Conservation (phyloP, 1,284 basidiomycete genomes). For the Malassezia obtusa region DNA sequence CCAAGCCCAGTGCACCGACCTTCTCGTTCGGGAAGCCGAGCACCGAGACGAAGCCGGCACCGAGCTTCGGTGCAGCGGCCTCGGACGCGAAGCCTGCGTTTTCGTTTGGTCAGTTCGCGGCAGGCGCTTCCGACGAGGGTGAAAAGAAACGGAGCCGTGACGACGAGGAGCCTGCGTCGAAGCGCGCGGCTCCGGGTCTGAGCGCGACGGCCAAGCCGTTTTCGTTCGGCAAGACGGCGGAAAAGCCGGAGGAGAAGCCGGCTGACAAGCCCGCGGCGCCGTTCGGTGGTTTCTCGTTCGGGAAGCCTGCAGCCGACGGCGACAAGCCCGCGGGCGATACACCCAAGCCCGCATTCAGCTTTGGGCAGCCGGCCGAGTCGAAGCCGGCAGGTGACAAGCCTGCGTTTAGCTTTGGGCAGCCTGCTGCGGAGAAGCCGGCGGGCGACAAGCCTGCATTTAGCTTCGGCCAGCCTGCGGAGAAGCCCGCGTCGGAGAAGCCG, state of each 20-base stretch:
- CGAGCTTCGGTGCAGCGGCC: neutral
- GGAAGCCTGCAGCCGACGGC: neutral
- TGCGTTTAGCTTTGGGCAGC: constrained; percentile 7
- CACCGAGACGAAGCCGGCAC: neutral
- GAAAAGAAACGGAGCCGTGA: constrained; percentile 8
- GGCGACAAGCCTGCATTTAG: neutral
- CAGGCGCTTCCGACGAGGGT: neutral
- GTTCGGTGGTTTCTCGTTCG: neutral
- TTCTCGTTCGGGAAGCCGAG: neutral
- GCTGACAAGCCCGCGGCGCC: neutral
- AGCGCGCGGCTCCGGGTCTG: neutral
- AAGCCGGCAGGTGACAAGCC: neutral
- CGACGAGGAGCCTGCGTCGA: constrained; percentile 5
- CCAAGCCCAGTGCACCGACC: neutral
- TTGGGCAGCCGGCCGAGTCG: neutral
- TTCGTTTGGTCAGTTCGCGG: constrained; percentile 5
- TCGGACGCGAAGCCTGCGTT: constrained; percentile 8
- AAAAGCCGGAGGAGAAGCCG: constrained; percentile 6
- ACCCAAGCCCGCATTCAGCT: neutral
- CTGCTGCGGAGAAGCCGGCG: constrained; percentile 1
- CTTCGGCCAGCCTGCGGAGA: neutral
- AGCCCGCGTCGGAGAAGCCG: neutral
- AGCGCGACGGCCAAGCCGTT: constrained; percentile 11
- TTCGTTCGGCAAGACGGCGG: constrained; percentile 20
- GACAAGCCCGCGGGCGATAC: neutral